phyloP scores from a whole-genome alignment of 2,329 filamentous ascomycete genomes.

The Cytospora mali region DNA sequence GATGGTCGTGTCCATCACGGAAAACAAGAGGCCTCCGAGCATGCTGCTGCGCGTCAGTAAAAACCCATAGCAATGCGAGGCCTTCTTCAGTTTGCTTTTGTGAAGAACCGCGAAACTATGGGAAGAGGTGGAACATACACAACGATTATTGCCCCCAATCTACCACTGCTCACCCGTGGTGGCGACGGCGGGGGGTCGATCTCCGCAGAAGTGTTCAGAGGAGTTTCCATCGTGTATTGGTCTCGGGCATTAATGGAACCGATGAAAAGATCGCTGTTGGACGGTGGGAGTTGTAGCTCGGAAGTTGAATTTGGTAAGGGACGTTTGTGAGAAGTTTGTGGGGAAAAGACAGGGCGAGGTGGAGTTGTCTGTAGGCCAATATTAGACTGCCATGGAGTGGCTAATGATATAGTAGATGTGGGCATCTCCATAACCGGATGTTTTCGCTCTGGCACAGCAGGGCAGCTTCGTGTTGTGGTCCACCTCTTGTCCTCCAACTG shows the following conservation, averaged over 20 bases:
- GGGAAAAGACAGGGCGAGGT: conserved; percentile 17
- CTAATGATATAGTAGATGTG: background rate
- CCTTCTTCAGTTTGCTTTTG: background rate
- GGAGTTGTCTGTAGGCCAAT: conserved; percentile 10
- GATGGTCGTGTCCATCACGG: conserved; percentile 60
- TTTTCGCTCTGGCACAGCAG: background rate
- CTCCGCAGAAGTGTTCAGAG: conserved; percentile 11
- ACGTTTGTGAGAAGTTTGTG: conserved; percentile 13
- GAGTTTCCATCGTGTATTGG: conserved; percentile 17
- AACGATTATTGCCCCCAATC: conserved; percentile 21
- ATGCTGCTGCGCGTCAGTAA: conserved; percentile 41
- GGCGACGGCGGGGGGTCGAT: conserved; percentile 6
- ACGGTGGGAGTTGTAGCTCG: conserved; percentile 10
- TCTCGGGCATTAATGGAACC: conserved; percentile 20
- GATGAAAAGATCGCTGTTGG: conserved; percentile 21
- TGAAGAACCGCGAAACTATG: background rate
- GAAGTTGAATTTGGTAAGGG: background rate
- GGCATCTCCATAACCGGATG: background rate
- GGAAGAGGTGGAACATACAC: conserved; percentile 11
- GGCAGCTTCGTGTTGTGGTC: background rate
- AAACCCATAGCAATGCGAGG: background rate
- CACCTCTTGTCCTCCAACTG: conserved; percentile 6
- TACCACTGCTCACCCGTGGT: conserved; percentile 11
- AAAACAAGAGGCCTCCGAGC: conserved; percentile 57
- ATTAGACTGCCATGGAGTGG: conserved; percentile 2